phyloP scores from a whole-genome alignment of 805 yeast species.

The Candida cerambycidarum region DNA sequence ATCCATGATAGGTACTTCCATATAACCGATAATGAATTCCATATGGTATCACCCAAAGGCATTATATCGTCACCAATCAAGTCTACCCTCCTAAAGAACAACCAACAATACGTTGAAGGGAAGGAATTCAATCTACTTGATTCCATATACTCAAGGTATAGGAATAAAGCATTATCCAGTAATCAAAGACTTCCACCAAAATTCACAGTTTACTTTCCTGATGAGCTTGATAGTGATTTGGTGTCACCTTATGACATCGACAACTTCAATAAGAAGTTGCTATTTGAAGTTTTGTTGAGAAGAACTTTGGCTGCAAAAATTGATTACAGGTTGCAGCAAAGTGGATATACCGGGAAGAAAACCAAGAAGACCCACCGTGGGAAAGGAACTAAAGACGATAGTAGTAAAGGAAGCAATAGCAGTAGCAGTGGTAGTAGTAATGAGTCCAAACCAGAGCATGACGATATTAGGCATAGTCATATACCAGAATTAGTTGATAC shows the following conservation, averaged over 20 bases:
- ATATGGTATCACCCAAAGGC: constrained; percentile 9
- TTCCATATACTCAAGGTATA: constrained; percentile 28
- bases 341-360: constrained; percentile 9
- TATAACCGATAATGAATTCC: constrained; percentile 10
- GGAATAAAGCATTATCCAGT: constrained; percentile 24
- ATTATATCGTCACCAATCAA: constrained; percentile 18
- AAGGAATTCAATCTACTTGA: constrained; percentile 17
- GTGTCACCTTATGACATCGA: constrained; percentile 26
- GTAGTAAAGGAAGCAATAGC: neutral
- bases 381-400: neutral
- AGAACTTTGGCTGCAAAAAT: constrained; percentile 44
- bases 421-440: neutral
- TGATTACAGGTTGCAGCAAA: constrained; percentile 30
- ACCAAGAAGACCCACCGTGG: constrained; percentile 1
- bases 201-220: constrained; percentile 29
- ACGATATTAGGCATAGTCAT: constrained; percentile 15
- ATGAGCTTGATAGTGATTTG: constrained; percentile 23
- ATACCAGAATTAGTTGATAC: constrained; percentile 18
- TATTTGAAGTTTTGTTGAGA: constrained; percentile 39
- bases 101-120: neutral
- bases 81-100: constrained; percentile 17
- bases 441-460: neutral
- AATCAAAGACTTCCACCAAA: constrained; percentile 23
- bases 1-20: constrained; percentile 10
- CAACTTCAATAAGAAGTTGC: constrained; percentile 28